A percentile compares a stretch with the other conserved stretches of the same genome.
phyloP scores from a whole-genome alignment of 75 land plant species.

The Cupressus sempervirens region DNA sequence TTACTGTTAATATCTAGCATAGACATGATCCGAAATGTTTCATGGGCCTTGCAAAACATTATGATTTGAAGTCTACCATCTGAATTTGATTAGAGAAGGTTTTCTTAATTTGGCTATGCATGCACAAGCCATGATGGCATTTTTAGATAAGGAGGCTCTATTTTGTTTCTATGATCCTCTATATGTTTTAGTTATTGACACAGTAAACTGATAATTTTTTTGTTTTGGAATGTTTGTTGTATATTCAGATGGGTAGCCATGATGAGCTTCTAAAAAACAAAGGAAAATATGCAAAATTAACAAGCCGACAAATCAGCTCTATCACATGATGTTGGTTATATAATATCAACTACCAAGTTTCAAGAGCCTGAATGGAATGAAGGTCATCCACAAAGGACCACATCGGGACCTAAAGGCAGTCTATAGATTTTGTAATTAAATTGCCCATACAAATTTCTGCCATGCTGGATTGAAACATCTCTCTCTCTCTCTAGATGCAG shows the following conservation, averaged over 20 bases:
- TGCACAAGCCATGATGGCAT: neutral
- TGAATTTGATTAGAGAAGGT: conserved; percentile 4
- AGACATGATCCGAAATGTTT: neutral
- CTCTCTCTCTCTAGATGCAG: neutral
- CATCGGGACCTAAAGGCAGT: neutral
- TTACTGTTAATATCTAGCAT: neutral
- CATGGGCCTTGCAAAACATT: neutral
- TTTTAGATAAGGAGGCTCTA: neutral
- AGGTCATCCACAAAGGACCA: neutral
- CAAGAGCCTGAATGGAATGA: neutral
- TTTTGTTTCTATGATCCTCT: neutral
- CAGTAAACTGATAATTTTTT: neutral
- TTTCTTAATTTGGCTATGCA: conserved; percentile 7
- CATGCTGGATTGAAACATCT: neutral
- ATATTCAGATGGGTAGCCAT: conserved; percentile 56
- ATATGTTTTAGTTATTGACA: neutral
- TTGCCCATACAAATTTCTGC: neutral
- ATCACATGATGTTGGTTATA: neutral
- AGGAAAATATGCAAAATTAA: conserved; percentile 59
- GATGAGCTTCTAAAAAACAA: conserved; percentile 40
- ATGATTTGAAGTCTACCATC: neutral
- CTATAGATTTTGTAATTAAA: neutral
- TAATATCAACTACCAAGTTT: neutral
- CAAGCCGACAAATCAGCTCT: conserved; percentile 31
- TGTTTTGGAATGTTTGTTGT: neutral